These are phyloP conservation scores for Salix udensis DNA, from an alignment of 345 rosid species.

Conservation along the genomic window DNA sequence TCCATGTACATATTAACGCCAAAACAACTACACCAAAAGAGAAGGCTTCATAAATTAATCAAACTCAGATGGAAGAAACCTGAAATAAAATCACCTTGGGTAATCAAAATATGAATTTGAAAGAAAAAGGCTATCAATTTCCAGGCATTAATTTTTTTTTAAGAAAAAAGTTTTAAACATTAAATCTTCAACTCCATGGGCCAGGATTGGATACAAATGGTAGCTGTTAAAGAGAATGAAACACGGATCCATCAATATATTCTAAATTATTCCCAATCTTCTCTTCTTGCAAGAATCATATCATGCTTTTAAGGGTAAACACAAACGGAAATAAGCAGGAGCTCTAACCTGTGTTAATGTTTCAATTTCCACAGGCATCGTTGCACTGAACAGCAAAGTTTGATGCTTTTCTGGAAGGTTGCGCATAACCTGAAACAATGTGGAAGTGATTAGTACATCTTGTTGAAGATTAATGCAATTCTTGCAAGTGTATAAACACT, in stretches of 20 bases:
- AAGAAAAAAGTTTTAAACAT: background rate
- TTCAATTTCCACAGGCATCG: slow-evolving; percentile 47
- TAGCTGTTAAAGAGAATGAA: background rate
- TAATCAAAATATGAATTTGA: background rate
- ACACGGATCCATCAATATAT: background rate
- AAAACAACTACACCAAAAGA: background rate
- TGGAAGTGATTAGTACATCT: background rate
- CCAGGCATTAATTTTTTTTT: background rate
- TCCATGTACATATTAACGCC: background rate
- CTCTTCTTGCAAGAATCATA: background rate
- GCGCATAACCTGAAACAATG: slow-evolving; percentile 29
- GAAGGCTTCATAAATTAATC: background rate
- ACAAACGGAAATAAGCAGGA: background rate
- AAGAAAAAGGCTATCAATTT: background rate
- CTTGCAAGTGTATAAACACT: background rate
- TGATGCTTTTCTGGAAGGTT: slow-evolving; percentile 39
- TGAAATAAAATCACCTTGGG: background rate
- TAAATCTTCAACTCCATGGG: background rate
- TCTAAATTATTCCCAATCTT: background rate
- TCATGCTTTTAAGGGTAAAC: background rate
- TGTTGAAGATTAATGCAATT: background rate
- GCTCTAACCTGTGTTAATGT: slow-evolving; percentile 31
- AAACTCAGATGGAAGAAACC: background rate
- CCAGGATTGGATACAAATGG: background rate
- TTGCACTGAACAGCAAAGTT: slow-evolving; percentile 43